Conservation (phyloP, 371 early-diverging fungal species). For the Actinomortierella wolfii region DNA sequence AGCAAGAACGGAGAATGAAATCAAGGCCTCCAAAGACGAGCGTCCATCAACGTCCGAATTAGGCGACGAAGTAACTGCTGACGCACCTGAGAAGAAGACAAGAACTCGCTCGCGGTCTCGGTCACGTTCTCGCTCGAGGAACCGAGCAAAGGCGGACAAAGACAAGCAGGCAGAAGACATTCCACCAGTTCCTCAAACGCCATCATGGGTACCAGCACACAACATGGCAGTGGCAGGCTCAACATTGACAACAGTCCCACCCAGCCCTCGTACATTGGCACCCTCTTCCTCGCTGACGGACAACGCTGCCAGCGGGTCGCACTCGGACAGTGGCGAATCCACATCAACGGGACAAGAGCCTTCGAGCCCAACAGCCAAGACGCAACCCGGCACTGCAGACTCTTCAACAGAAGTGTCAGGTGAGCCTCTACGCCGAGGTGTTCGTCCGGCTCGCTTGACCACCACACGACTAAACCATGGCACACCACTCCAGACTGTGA, state of each 20-base stretch:
- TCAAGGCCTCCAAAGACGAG: constrained; percentile 8
- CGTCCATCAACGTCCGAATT: not conserved
- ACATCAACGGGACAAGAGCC: too few relatives aligned
- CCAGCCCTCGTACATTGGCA: not conserved
- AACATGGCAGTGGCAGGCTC: constrained; percentile 11
- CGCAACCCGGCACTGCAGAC: too few relatives aligned
- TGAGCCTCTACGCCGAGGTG: constrained; percentile 34
- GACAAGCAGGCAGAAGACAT: constrained; percentile 16
- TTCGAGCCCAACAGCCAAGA: too few relatives aligned
- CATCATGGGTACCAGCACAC: constrained; percentile 39
- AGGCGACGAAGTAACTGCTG: constrained; percentile 5
- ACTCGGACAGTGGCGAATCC: too few relatives aligned
- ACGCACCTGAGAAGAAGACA: constrained; percentile 27
- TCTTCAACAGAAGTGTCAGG: constrained; percentile 1
- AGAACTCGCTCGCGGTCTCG: constrained; percentile 35
- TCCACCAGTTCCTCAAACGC: constrained; percentile 47
- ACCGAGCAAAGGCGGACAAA: constrained; percentile 23
- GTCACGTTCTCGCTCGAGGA: constrained; percentile 30
- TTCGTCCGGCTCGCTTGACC: constrained; percentile 38
- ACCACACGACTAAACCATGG: constrained; percentile 31
- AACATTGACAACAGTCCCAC: not conserved
- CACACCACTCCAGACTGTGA: constrained; percentile 31
- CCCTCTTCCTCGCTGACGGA: not conserved
- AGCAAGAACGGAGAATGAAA: constrained; percentile 8
- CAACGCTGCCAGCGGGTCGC: too few relatives aligned